Base-by-base conservation (phyloP, 1,284 basidiomycete species). In the Cyathus olla region DNA sequence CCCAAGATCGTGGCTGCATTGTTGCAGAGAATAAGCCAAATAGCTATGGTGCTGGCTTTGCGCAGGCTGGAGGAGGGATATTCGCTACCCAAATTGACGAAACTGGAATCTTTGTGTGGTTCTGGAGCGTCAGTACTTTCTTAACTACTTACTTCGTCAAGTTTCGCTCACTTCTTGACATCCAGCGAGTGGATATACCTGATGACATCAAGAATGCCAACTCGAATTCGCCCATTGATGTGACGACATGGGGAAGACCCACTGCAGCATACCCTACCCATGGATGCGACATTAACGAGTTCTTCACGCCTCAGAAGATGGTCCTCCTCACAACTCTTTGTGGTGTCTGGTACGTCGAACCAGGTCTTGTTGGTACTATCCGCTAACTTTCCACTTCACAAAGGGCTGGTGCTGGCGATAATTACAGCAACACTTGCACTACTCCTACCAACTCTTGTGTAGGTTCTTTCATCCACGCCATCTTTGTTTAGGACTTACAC, bases 1-100 rank as follows among this genome's bases (percentile, higher is more conserved):
- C 13, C 31, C 31, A 35, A 35, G 31, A 35, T 6, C 13, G 31
- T 13, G 13, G 31, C 6, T 35, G 90, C 69, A 83, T 84, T 8
- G 85, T 89, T 44, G 66, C 68, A 3, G 88, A 90, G 71, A 78
- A 74, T 31, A 78, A 80, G 59, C 68, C 78, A 10, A 85, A 85
- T 60, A 88, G 86, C 64, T 90, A 82, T 65, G 86, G 85, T 2
- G 70, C 76, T 8, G 83, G 77, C 0, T 92, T 92, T 67, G 83
- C 82, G 6, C 73, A 74, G 4, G 85, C 84, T 9, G 89, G 89
- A 17, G 91, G 90, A 42, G 90, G 90, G 6, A 87, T 91, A 1
- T 92, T 81, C 72, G 88, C 89, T 13, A 76, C 85, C 2, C 88
- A 90, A 73, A 87, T 90, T 67, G 86, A 90, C 56, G 76, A 79